phyloP scores from a whole-genome alignment of 2,329 filamentous ascomycete species.

The Penicillium sp. region DNA sequence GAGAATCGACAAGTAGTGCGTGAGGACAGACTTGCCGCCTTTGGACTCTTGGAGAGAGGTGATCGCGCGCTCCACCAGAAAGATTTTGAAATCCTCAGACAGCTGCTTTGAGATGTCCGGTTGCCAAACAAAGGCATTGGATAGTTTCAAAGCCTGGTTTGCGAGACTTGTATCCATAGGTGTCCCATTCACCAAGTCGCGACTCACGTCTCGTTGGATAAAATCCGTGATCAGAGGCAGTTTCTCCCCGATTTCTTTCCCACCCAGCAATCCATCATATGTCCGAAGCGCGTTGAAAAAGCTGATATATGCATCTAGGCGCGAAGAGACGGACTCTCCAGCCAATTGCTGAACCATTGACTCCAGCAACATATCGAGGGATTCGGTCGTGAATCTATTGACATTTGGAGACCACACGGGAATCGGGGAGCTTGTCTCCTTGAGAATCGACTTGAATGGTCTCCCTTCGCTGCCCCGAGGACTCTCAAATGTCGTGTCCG shows the following conservation, averaged over 20 bases:
- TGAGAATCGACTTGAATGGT: conserved; percentile 77
- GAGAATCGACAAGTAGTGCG: conserved; percentile 77
- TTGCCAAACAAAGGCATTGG: conserved; percentile 75
- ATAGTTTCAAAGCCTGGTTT: conserved; percentile 75
- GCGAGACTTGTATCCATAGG: conserved; percentile 68
- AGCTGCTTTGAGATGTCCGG: conserved; percentile 69
- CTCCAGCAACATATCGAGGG: conserved; percentile 78
- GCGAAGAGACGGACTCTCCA: conserved; percentile 68
- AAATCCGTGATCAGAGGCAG: conserved; percentile 77
- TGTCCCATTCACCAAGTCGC: conserved; percentile 58
- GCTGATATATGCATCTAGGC: conserved; percentile 83
- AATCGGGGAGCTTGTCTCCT: conserved; percentile 56
- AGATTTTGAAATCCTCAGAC: conserved; percentile 74
- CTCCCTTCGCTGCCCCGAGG: conserved; percentile 54
- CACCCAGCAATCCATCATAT: conserved; percentile 79
- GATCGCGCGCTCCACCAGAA: conserved; percentile 79
- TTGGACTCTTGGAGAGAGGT: conserved; percentile 68
- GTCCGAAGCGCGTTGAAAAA: conserved; percentile 74
- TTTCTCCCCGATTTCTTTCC: conserved; percentile 71
- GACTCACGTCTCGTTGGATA: conserved; percentile 76
- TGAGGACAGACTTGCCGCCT: conserved; percentile 74
- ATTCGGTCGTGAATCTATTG: conserved; percentile 54
- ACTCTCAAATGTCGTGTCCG: conserved; percentile 25
- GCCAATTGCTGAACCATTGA: conserved; percentile 81
- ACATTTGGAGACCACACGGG: conserved; percentile 46